A percentile compares a stretch with the other conserved stretches of the same genome.
Evolutionary conservation across 2,329 filamentous ascomycete species (phyloP).

Genomic region (Fusarium veterinarium): DNA sequence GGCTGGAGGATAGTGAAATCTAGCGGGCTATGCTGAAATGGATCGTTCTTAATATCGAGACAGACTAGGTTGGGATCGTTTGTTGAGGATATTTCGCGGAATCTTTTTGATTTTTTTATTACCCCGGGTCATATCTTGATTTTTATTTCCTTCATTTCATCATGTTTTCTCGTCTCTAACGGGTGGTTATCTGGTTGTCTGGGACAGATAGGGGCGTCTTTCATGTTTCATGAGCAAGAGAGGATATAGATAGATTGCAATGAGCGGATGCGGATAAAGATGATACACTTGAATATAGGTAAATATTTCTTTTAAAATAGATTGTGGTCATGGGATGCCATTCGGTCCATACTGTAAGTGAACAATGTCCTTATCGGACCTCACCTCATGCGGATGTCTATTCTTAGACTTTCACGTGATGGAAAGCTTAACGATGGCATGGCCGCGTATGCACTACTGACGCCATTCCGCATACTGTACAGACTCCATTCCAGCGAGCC

Average conservation of each 20-base stretch:
- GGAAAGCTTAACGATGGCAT: neutral
- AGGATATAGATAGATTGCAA: neutral
- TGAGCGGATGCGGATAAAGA: neutral
- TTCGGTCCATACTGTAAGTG: neutral
- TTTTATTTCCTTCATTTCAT: neutral
- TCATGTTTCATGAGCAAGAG: too few relatives aligned
- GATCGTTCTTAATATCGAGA: neutral
- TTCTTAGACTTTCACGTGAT: slow-evolving; percentile 30
- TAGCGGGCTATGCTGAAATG: neutral
- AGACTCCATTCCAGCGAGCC: neutral
- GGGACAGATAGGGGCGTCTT: neutral
- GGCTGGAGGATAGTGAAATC: neutral
- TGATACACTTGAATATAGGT: neutral
- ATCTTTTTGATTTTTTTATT: neutral
- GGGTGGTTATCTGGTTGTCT: neutral
- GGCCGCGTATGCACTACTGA: slow-evolving; percentile 32
- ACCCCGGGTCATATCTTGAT: neutral
- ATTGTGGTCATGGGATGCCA: neutral
- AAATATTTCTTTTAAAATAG: neutral
- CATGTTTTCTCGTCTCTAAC: neutral
- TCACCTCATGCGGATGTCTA: neutral
- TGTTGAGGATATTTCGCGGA: neutral
- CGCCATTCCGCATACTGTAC: slow-evolving; percentile 15
- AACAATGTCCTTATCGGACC: slow-evolving; percentile 10
- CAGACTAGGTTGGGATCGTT: neutral